Conservation (phyloP, 192 early-diverging fungal genomes). For the Linnemannia schmuckeri region DNA sequence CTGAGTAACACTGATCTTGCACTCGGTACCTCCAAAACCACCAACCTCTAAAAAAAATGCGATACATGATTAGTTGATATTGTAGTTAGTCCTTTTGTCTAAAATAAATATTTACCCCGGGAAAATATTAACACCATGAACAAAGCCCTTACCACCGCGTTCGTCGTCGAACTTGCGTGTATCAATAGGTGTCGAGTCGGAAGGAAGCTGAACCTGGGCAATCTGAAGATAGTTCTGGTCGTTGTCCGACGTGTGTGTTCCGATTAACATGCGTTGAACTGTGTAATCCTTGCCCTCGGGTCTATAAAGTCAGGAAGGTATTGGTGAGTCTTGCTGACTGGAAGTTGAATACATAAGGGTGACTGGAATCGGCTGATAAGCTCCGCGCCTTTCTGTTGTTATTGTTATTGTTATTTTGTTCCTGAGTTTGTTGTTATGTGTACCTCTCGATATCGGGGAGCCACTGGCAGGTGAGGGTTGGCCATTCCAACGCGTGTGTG, state of each 20-base stretch:
- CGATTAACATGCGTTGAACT: constrained; percentile 89
- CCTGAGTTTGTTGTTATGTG: background rate
- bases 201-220: constrained; percentile 89
- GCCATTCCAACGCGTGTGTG: constrained; percentile 99
- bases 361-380: background rate
- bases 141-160: constrained; percentile 67
- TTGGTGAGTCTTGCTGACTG: background rate
- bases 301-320: constrained; percentile 56
- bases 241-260: constrained; percentile 96
- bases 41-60: constrained; percentile 71
- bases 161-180: constrained; percentile 78
- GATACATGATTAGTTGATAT: background rate
- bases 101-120: background rate
- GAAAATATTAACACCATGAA: background rate
- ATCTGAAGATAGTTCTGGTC: constrained; percentile 99
- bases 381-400: background rate
- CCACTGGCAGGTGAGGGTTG: constrained; percentile 97
- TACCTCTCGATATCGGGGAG: constrained; percentile 93
- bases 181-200: constrained; percentile 71
- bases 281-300: constrained; percentile 93
- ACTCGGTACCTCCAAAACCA: constrained; percentile 85
- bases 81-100: background rate
- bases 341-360: background rate
- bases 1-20: constrained; percentile 86
- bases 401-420: background rate